These are phyloP conservation scores for Syzygium aromaticum DNA, from an alignment of 345 rosid genomes.

Conservation along the genomic window DNA sequence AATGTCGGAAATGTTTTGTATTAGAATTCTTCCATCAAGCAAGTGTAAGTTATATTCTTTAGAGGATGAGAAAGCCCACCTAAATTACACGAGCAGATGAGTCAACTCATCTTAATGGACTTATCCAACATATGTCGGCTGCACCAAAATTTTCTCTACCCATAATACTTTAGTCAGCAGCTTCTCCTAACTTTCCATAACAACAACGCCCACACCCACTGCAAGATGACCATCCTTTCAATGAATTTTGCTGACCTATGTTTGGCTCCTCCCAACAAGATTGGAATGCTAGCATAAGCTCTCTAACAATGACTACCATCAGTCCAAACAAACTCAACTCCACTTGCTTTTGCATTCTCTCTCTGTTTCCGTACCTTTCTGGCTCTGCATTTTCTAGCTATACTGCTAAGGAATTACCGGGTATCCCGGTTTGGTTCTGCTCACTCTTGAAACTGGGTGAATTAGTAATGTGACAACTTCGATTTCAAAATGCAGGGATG, in stretches of 20 bases:
- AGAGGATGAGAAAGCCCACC: not conserved
- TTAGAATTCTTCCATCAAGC: not conserved
- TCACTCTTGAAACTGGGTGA: not conserved
- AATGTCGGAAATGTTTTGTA: not conserved
- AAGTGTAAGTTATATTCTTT: not conserved
- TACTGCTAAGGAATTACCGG: not conserved
- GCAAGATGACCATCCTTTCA: not conserved
- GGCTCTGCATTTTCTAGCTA: not conserved
- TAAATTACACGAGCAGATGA: not conserved
- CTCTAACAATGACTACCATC: not conserved
- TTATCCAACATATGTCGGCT: not conserved
- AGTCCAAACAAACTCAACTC: not conserved
- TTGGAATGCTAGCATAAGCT: not conserved
- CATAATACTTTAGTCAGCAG: not conserved
- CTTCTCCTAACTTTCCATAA: not conserved
- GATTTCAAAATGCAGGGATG: not conserved
- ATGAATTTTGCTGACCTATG: not conserved
- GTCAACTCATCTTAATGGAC: not conserved
- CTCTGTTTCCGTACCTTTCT: not conserved
- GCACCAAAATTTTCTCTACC: not conserved
- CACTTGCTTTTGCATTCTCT: not conserved
- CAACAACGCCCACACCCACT: not conserved
- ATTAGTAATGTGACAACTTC: not conserved
- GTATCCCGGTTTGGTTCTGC: not conserved
- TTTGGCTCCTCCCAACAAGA: not conserved